Evolutionary conservation across 225 moss, liverwort and hornwort genomes (phyloP).

Genomic region (Bryoerythrophyllum caledonicum): DNA sequence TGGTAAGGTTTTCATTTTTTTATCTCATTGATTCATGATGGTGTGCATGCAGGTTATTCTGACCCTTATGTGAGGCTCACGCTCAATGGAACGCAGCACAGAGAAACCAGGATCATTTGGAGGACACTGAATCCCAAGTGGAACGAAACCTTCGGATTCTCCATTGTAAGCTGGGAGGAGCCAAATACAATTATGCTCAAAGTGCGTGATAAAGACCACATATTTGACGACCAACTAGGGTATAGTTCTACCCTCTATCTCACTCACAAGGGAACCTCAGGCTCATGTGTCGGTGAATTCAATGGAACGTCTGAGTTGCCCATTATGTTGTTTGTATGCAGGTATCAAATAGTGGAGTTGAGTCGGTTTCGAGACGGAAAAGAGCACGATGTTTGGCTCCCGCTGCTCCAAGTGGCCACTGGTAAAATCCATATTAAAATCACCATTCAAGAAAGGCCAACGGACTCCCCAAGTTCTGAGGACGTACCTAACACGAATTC

Average conservation of each 20-base stretch:
- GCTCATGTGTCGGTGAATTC: not conserved
- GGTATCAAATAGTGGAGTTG: conserved; percentile 52
- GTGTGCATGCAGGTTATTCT: conserved; percentile 56
- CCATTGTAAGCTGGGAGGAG: conserved; percentile 61
- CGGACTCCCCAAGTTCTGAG: conserved; percentile 36
- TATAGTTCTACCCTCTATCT: conserved; percentile 22
- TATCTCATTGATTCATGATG: conserved; percentile 8
- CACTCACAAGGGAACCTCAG: conserved; percentile 3
- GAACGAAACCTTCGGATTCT: conserved; percentile 68
- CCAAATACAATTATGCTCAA: conserved; percentile 51
- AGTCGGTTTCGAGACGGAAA: conserved; percentile 55
- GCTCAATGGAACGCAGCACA: conserved; percentile 44
- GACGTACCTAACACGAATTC: conserved; percentile 22
- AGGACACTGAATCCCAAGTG: conserved; percentile 85
- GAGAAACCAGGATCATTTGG: conserved; percentile 57
- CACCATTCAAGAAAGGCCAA: conserved; percentile 45
- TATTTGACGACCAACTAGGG: conserved; percentile 81
- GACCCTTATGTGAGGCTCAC: conserved; percentile 83
- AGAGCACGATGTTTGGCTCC: conserved; percentile 78
- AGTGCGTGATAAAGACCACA: conserved; percentile 82
- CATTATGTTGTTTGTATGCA: conserved; percentile 23
- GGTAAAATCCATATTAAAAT: conserved; percentile 74
- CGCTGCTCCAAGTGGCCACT: conserved; percentile 65
- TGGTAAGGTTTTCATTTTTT: not conserved
- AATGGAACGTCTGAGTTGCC: not conserved